Base-by-base conservation (phyloP, 2,329 filamentous ascomycete genomes). In the Elsinoe arachidis region DNA sequence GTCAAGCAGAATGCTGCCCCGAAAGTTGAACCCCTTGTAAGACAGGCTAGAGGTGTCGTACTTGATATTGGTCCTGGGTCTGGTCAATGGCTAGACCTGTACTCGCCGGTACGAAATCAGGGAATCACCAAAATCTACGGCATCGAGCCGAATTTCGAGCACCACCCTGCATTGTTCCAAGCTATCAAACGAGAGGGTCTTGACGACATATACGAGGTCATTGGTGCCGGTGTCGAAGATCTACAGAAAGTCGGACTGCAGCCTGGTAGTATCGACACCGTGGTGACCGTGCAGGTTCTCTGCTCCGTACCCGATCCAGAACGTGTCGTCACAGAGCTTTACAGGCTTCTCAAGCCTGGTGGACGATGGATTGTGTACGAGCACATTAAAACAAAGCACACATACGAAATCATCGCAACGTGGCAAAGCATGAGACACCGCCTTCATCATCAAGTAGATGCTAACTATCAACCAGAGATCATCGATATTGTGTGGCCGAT, bases 361-460 rank as follows among this genome's bases (percentile, higher is more conserved):
- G 83, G 83, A 0, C 71, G 78, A 37, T 85, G 82, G 81, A 82
- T 83, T 60, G 75, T 82, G 1, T 85, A 78, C 62, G 83, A 86
- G 71, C 83, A 86, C 63, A 80, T 86, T 38, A 64, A 59, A 62
- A 71, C 69, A 38, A 70, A 68, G 59, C 69, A 65, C 56, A 58
- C 60, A 41, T 59, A 62, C 1, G 59, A 69, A 9, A 67, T 71
- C 59, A 68, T 70, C 7, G 64, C 52, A 1, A 63, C 62, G 56
- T 72, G 69, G 69, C 69, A 71, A 56, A 60, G 69, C 70, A 46
- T 61, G 68, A 63, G n/a, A 1, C 23, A 21, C 10, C 33, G 21
- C 34, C 38, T 30, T 2, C 17, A 3, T 30, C 26, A 30, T 30
- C 2, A 30, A 5, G 4, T 9, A 30, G 26, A 10, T 21, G 33